Conservation (phyloP, 306 rosid species). For the Aeschynomene evenia region DNA sequence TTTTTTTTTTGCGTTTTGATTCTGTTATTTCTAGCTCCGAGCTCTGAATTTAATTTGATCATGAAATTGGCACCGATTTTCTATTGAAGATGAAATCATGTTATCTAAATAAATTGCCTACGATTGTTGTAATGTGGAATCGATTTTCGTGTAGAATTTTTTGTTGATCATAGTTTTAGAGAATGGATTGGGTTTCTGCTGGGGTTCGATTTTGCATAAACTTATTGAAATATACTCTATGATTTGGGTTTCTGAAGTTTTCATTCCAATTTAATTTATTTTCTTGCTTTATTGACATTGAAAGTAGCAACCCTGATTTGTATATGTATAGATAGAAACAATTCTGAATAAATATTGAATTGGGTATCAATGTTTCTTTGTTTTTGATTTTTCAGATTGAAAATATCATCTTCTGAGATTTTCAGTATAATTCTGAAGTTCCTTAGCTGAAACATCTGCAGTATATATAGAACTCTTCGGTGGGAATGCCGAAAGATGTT, state of each 20-base stretch:
- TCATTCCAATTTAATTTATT: background rate
- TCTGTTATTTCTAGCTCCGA: background rate
- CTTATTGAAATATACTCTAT: background rate
- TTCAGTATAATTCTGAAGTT: constrained; percentile 31
- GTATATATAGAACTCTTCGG: constrained; percentile 11
- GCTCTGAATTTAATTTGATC: background rate
- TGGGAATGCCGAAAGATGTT: constrained; percentile 66
- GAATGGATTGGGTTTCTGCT: constrained; percentile 1
- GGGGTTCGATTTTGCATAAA: background rate
- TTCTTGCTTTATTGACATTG: background rate
- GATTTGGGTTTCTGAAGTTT: background rate
- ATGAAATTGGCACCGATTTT: background rate
- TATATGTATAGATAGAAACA: background rate
- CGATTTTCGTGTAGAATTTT: background rate
- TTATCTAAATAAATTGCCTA: background rate
- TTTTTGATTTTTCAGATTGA: constrained; percentile 31
- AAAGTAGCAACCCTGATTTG: background rate
- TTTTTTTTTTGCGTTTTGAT: background rate
- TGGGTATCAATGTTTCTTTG: constrained; percentile 10
- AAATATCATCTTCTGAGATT: constrained; percentile 21
- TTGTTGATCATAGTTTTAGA: background rate
- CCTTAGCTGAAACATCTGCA: background rate
- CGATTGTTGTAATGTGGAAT: background rate
- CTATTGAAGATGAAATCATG: too few relatives aligned
- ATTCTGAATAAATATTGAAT: constrained; percentile 18